These are phyloP conservation scores for Dunaliella salina DNA, from an alignment of 163 green algal species.

Conservation along the genomic window DNA sequence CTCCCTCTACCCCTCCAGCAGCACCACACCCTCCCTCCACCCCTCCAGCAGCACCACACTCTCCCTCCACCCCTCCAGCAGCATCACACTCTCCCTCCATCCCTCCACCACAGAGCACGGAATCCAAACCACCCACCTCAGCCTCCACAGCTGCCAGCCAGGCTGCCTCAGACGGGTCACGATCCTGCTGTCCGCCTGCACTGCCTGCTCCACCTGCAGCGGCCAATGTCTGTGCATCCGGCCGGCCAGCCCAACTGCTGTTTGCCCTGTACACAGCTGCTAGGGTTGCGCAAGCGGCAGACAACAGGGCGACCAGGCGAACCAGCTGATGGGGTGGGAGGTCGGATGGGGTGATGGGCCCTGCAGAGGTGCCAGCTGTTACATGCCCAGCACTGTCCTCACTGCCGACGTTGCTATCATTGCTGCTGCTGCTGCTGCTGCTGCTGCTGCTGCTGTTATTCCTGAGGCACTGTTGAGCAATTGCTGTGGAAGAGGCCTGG, in stretches of 20 bases:
- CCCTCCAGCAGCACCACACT: no score
- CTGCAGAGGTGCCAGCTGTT: neutral
- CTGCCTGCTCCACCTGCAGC: no score
- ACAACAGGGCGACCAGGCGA: neutral
- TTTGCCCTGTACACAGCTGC: constrained; percentile 5
- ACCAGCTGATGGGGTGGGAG: neutral
- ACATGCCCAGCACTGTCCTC: no score
- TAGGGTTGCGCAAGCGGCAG: neutral
- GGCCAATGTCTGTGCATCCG: no score
- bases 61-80: no score
- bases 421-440: neutral
- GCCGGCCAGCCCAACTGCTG: neutral
- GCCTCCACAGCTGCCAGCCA: neutral
- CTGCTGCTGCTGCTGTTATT: neutral
- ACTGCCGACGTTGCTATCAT: neutral
- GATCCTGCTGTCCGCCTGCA: no score
- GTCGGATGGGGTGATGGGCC: neutral
- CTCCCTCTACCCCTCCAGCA: no score
- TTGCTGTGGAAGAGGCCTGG: no score
- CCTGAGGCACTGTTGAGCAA: neutral
- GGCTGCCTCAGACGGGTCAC: no score
- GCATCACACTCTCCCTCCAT: no score
- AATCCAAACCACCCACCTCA: neutral
- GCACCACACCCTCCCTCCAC: no score
- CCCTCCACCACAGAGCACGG: no score